phyloP scores from a whole-genome alignment of 257 asterid species.

The Gentiana macrophylla region DNA sequence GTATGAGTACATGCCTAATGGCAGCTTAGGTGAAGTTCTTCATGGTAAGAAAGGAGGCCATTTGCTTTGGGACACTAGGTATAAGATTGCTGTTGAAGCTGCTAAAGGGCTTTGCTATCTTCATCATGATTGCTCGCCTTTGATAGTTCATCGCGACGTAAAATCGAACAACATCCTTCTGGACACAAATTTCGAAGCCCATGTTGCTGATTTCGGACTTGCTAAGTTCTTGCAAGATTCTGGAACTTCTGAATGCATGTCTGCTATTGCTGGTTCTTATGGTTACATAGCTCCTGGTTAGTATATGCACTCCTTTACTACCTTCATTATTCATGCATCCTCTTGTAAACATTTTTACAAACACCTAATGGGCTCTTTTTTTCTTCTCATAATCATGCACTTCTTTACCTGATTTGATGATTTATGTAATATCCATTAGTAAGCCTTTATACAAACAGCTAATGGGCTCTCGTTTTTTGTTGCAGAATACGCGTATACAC shows the following conservation, averaged over 20 bases:
- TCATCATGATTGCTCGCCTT: conserved; percentile 92
- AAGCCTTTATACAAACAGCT: background rate
- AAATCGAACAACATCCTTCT: conserved; percentile 82
- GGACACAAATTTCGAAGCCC: conserved; percentile 83
- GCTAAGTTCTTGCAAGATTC: conserved; percentile 97
- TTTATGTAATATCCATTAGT: background rate
- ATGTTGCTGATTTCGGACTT: conserved; percentile 96
- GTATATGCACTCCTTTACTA: background rate
- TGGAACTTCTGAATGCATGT: conserved; percentile 93
- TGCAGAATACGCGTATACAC: conserved; percentile 91
- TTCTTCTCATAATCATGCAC: background rate
- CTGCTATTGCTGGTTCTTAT: conserved; percentile 98
- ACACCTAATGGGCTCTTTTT: no score
- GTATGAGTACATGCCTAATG: conserved; percentile 94
- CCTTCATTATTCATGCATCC: background rate
- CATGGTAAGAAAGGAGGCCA: conserved; percentile 98
- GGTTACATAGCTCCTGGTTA: conserved; percentile 98
- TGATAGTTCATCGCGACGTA: conserved; percentile 90
- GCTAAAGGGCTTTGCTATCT: conserved; percentile 98
- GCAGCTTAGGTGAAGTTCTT: conserved; percentile 87
- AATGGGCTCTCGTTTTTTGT: background rate
- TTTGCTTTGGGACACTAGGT: conserved; percentile 87
- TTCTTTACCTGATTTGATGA: background rate
- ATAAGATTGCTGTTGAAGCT: conserved; percentile 77
- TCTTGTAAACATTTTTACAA: no score